phyloP scores from a whole-genome alignment of 805 yeast genomes.

The Metschnikowia shivogae region DNA sequence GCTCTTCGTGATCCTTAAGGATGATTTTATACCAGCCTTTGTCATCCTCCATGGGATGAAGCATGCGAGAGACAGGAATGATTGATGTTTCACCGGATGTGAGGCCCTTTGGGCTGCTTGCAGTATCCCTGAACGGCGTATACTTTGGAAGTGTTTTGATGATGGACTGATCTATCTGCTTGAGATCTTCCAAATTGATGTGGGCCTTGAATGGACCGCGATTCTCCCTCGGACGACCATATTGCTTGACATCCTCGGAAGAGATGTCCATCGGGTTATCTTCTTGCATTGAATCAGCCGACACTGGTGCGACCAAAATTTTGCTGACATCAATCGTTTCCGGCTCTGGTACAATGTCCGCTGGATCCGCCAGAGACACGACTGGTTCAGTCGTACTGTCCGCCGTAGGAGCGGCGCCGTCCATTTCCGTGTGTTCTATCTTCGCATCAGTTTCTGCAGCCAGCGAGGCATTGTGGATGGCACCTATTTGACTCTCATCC shows the following conservation, averaged over 20 bases:
- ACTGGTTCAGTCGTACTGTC: neutral
- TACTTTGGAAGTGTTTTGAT: slow-evolving; percentile 46
- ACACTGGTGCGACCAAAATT: slow-evolving; percentile 24
- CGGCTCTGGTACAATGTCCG: slow-evolving; percentile 2
- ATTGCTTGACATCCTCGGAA: slow-evolving; percentile 27
- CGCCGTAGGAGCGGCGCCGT: neutral
- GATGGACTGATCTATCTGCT: slow-evolving; percentile 45
- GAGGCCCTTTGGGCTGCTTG: slow-evolving; percentile 3
- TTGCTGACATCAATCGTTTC: slow-evolving; percentile 35
- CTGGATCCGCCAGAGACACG: neutral
- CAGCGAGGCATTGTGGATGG: neutral
- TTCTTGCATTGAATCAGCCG: slow-evolving; percentile 28
- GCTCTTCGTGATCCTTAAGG: slow-evolving; percentile 35
- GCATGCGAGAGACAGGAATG: slow-evolving; percentile 61
- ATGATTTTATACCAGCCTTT: slow-evolving; percentile 58
- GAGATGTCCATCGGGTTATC: slow-evolving; percentile 26
- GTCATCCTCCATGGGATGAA: slow-evolving; percentile 62
- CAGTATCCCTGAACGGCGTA: slow-evolving; percentile 43
- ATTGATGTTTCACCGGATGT: slow-evolving; percentile 27
- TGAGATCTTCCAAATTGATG: slow-evolving; percentile 39
- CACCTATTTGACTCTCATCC: neutral
- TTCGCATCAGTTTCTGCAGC: slow-evolving; percentile 3
- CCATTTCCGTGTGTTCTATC: neutral
- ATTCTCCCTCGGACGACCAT: slow-evolving; percentile 1
- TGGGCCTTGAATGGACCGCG: slow-evolving; percentile 44